A percentile compares a stretch with the other conserved stretches of the same genome.
Conservation (phyloP, 2,329 filamentous ascomycete genomes). For the Microsporum ferrugineum region DNA sequence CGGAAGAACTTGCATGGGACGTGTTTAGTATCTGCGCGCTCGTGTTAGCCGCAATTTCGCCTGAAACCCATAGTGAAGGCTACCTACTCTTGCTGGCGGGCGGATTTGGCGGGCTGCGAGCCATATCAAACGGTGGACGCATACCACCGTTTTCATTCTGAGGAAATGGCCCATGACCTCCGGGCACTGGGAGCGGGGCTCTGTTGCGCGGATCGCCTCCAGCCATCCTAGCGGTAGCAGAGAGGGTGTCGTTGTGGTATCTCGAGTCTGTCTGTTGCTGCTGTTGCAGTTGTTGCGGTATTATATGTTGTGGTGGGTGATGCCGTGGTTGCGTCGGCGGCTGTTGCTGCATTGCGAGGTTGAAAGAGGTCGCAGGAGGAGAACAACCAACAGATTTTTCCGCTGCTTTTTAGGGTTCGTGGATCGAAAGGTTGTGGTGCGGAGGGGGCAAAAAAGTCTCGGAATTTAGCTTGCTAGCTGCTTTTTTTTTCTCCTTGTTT, state of each 20-base stretch:
- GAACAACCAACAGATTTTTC: constrained; percentile 1
- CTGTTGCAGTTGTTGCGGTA: constrained; percentile 10
- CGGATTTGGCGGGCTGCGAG: constrained; percentile 36
- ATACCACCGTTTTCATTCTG: constrained; percentile 35
- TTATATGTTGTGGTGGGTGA: constrained; percentile 3
- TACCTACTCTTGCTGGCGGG: constrained; percentile 32
- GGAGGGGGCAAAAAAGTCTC: constrained; percentile 4
- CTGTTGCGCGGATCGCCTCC: constrained; percentile 32
- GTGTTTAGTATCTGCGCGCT: constrained; percentile 68
- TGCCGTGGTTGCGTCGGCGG: constrained; percentile 4
- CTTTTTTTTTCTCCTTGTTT: not conserved
- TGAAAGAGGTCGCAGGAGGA: constrained; percentile 1
- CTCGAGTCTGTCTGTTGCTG: constrained; percentile 3
- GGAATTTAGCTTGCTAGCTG: constrained; percentile 3
- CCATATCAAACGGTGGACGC: constrained; percentile 34
- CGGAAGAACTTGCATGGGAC: constrained; percentile 99
- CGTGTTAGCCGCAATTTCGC: not conserved
- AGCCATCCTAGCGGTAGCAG: constrained; percentile 20
- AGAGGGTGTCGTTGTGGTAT: constrained; percentile 6
- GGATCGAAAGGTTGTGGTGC: constrained; percentile 3
- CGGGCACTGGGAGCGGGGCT: constrained; percentile 29
- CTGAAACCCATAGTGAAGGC: not conserved
- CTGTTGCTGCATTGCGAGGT: constrained; percentile 3
- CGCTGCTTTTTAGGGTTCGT: constrained; percentile 2
- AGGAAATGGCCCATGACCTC: constrained; percentile 20